phyloP scores from a whole-genome alignment of 805 yeast genomes.

The Ogataea chonburiensis region DNA sequence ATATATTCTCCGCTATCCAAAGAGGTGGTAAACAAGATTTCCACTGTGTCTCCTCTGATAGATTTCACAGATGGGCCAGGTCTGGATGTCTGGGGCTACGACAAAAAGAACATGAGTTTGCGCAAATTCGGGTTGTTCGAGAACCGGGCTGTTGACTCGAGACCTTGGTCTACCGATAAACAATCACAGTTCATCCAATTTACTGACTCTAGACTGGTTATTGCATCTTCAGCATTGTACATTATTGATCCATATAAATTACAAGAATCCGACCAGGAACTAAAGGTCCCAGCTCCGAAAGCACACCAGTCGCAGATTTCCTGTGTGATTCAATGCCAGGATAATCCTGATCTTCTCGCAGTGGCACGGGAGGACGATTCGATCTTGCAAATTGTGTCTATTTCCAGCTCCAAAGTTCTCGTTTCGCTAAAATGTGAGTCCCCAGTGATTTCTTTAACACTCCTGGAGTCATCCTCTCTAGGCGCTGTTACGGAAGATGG shows the following conservation, averaged over 20 bases:
- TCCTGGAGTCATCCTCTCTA: constrained; percentile 32
- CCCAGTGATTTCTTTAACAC: constrained; percentile 31
- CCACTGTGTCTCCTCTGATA: constrained; percentile 31
- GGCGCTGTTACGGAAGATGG: constrained; percentile 28
- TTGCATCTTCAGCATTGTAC: constrained; percentile 34
- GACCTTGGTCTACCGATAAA: constrained; percentile 21
- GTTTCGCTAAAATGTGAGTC: constrained; percentile 38
- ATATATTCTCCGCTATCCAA: constrained; percentile 45
- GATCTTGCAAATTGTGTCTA: constrained; percentile 36
- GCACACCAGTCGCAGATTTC: constrained; percentile 35
- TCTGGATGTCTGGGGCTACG: constrained; percentile 31
- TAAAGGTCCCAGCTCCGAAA: constrained; percentile 36
- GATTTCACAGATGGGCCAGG: constrained; percentile 28
- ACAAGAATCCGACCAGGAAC: constrained; percentile 27
- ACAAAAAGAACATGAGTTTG: constrained; percentile 26
- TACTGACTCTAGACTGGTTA: constrained; percentile 13
- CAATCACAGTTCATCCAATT: constrained; percentile 19
- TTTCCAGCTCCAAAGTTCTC: constrained; percentile 28
- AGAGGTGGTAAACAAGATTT: constrained; percentile 38
- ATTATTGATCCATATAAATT: constrained; percentile 32
- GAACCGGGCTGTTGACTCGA: constrained; percentile 22
- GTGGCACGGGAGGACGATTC: constrained; percentile 33
- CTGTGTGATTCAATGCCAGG: constrained; percentile 35
- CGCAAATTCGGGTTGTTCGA: constrained; percentile 28
- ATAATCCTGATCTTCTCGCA: constrained; percentile 35